phyloP scores from a whole-genome alignment of 2,329 filamentous ascomycete genomes.

The Raffaelea ambrosiae region DNA sequence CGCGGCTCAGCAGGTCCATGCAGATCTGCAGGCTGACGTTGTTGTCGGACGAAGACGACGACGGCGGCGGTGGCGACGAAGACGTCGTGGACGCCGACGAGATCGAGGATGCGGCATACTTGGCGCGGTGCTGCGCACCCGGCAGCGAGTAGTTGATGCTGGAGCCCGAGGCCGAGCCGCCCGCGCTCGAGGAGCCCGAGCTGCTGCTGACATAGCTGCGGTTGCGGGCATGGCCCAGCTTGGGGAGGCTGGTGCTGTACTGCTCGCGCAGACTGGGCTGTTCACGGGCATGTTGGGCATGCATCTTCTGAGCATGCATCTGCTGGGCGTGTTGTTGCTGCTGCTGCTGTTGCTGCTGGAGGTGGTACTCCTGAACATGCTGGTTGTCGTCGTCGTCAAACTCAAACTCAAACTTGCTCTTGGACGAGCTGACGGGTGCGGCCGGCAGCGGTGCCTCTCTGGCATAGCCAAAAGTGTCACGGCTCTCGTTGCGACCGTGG shows the following conservation, averaged over 20 bases:
- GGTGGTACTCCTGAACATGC: no score
- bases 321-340: neutral
- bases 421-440: no score
- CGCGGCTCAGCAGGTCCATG: slow-evolving; percentile 39
- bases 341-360: no score
- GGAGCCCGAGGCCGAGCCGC: no score
- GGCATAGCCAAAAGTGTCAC: no score
- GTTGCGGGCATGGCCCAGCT: neutral
- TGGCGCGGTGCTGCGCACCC: slow-evolving; percentile 23
- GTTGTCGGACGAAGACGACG: slow-evolving; percentile 14
- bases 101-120: slow-evolving; percentile 1
- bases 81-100: neutral
- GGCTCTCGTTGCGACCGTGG: no score
- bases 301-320: no score
- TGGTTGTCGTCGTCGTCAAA: no score
- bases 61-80: slow-evolving; percentile 5
- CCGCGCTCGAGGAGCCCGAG: neutral
- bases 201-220: neutral
- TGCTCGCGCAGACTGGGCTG: no score
- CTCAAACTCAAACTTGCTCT: no score
- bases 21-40: slow-evolving; percentile 41
- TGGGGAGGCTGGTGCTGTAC: slow-evolving; percentile 1
- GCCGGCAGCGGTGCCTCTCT: no score
- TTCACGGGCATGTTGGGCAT: no score
- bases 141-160: slow-evolving; percentile 23